A percentile compares a stretch with the other conserved stretches of the same genome.
phyloP scores from a whole-genome alignment of 176 grass and related monocot species.

The Cenchrus fungigraminus region DNA sequence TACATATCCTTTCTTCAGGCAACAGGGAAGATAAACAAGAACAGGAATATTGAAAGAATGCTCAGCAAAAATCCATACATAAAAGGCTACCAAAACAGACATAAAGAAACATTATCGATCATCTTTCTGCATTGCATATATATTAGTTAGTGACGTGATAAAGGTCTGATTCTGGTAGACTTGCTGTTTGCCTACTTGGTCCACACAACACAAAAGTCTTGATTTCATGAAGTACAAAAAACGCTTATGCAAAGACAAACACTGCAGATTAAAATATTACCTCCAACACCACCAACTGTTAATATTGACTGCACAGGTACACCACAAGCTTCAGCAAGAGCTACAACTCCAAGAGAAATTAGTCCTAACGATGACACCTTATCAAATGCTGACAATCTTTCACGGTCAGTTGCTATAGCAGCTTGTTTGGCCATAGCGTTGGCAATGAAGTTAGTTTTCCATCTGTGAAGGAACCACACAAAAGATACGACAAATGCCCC shows the following conservation, averaged over 20 bases:
- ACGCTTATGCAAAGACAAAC: background rate
- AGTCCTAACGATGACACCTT: conserved; percentile 69
- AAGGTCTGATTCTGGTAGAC: background rate
- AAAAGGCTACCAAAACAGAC: background rate
- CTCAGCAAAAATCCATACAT: background rate
- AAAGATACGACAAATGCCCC: conserved; percentile 58
- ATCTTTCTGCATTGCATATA: background rate
- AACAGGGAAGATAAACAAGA: background rate
- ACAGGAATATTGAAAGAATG: background rate
- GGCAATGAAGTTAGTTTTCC: conserved; percentile 67
- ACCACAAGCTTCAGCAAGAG: conserved; percentile 68
- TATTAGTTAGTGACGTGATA: background rate
- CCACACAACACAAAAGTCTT: background rate
- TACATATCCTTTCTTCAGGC: background rate
- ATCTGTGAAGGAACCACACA: conserved; percentile 77
- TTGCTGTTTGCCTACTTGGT: background rate
- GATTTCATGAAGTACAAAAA: background rate
- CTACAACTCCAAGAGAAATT: conserved; percentile 66
- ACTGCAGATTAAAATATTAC: conserved; percentile 39
- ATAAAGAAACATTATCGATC: background rate
- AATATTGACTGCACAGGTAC: conserved; percentile 74
- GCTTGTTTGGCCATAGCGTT: conserved; percentile 35
- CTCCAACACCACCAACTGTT: conserved; percentile 83
- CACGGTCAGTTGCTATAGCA: conserved; percentile 37
- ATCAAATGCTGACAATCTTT: conserved; percentile 68